Conservation (phyloP, 768 basidiomycete genomes). For the Leccinellum albellum region DNA sequence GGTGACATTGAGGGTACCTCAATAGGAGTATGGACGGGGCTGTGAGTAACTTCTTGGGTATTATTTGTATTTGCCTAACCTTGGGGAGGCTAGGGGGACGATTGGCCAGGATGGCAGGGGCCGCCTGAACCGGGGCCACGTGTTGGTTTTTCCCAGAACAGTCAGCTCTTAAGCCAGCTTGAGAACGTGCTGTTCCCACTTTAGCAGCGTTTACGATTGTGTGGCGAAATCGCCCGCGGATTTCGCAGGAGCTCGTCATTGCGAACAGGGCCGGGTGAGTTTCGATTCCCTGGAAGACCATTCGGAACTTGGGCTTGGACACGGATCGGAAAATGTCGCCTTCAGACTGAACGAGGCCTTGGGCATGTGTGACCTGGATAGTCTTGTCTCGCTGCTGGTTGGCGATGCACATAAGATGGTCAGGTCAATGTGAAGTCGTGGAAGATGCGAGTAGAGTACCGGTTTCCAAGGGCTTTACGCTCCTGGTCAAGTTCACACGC, state of each 20-base stretch:
- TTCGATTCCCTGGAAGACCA: neutral
- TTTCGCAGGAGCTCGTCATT: conserved; percentile 20
- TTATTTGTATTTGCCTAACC: conserved; percentile 23
- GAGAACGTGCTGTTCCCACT: conserved; percentile 13
- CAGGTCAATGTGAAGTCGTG: neutral
- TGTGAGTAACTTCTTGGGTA: conserved; percentile 12
- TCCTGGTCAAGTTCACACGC: conserved; percentile 11
- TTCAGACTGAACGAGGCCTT: neutral
- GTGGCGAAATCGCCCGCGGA: conserved; percentile 18
- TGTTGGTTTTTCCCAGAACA: conserved; percentile 14
- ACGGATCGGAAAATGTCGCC: neutral
- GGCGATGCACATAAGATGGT: neutral
- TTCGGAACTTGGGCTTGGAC: neutral
- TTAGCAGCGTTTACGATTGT: conserved; percentile 12
- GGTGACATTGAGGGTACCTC: neutral
- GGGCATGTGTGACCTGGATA: neutral
- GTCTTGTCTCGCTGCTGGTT: conserved; percentile 12
- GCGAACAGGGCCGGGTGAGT: conserved; percentile 8
- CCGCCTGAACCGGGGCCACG: conserved; percentile 11
- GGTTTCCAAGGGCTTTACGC: neutral
- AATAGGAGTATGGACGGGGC: neutral
- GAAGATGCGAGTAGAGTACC: neutral
- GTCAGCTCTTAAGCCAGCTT: conserved; percentile 11
- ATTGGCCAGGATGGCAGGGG: neutral
- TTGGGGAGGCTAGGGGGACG: neutral